Base-by-base conservation (phyloP, 352 stramenopile genomes). In the Pythium insidiosum region DNA sequence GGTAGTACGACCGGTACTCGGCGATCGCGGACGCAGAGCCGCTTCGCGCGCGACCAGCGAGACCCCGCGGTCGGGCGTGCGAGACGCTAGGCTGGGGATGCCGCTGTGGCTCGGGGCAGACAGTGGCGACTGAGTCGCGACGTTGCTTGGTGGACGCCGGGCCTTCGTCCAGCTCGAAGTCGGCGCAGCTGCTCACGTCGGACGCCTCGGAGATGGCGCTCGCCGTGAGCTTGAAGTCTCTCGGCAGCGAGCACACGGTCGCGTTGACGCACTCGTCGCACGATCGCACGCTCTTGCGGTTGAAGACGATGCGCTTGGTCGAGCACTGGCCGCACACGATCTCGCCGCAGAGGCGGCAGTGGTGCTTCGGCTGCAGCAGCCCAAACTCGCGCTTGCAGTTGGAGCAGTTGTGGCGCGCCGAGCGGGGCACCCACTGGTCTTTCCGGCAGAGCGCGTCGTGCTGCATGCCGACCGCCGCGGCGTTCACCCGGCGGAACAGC, bases 291-390 rank as follows among this genome's bases (percentile, higher is more conserved):
- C 63, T 80, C 50, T 88, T 88, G 34, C 61, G 74, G 53, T 76
- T 62, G 46, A 85, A 83, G 13, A 82, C 51, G 40, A 91, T 77
- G 47, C 76, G 71, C 48, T 80, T 75, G 43, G 56, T 75, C 24
- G 79, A 91, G 61, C 79, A 91, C 30, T 60, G 41, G 20, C 72
- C 61, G 50, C 79, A 91, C 21, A 88, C 79, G 34, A 91, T 63
- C 43, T 88, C 76, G 19, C 79, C 79, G 38, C 79, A 91, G 12
- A 88, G 63, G 1, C 79, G 73, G 48, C 79, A 91, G 50, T 91
- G 69, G 53, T 88, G 79, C 37, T 88, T 91, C 38, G 60, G 64
- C 10, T 51, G 68, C 50, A 68, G 84, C 11, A 88, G 54, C n/a
- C 63, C 53, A 52, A 91, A 85, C 35, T 46, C 55, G 39, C 60